Base-by-base conservation (phyloP, 1,139 yeast genomes). In the Geotrichum bryndzae region DNA sequence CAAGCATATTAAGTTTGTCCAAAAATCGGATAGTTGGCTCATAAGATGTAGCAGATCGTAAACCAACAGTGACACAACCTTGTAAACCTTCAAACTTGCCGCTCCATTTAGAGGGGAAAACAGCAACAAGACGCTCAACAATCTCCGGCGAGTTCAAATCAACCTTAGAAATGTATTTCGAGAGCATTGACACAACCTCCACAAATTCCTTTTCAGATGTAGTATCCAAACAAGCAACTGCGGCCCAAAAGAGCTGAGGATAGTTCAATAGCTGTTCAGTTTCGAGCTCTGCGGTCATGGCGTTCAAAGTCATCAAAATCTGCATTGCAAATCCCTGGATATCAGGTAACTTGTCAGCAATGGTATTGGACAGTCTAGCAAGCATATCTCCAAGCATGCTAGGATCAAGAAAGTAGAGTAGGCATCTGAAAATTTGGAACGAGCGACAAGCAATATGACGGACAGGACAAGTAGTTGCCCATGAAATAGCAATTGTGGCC, bases 391-490 rank as follows among this genome's bases (percentile, higher is more conserved):
- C 85, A 61, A 95, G 79, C 97, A 94, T 94, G 15, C 83, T 81
- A 70, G 88, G 94, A 70, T 94, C 97, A 66, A 94, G 77, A 67
- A 87, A 85, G 15, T 89, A 83, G 18, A 91, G 76, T 59, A 94
- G 75, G 3, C 96, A 89, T 57, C 99, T 79, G 75, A 92, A 94
- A 0, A 91, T 82, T 72, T 95, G 99, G 74, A 95, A 94, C 0
- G 98, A 91, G 41, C 99, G 83, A 69, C 99, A 94, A 0, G 99
- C 99, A 70, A 94, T 84, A 72, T 95, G 99, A 69, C 98, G 82
- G 0, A 94, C 99, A 1, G 98, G 96, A 77, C 99, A 94, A 0
- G 97, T 86, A 0, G 99, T 94, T 0, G 99, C 98, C 99, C 99
- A 95, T 50, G 82, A 81, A 56, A 95, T 78, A 0, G 98, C 90